Percentiles rank a stretch among this genome's conserved stretches.
These are phyloP conservation scores for Cardiospermum halicacabum DNA, from an alignment of 345 rosid species.

Conservation along the genomic window DNA sequence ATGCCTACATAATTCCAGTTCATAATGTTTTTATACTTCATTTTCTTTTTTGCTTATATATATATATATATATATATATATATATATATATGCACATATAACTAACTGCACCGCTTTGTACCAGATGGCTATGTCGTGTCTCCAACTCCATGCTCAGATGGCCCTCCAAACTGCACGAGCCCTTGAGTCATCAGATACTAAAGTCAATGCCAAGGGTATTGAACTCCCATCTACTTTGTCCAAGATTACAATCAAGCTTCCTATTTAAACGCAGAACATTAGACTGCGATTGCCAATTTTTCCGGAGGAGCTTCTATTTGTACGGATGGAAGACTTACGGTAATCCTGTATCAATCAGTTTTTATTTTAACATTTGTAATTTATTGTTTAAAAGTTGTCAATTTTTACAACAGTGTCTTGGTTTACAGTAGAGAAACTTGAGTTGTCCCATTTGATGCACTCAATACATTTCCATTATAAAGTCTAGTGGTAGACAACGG, in stretches of 20 bases:
- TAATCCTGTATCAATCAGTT: not conserved
- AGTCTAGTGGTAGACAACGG: too few relatives aligned
- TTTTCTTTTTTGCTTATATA: slow-evolving; percentile 5
- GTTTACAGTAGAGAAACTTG: too few relatives aligned
- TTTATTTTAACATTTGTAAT: too few relatives aligned
- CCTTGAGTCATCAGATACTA: slow-evolving; percentile 44
- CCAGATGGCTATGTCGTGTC: slow-evolving; percentile 90
- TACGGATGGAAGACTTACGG: slow-evolving; percentile 9
- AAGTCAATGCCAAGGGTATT: slow-evolving; percentile 31
- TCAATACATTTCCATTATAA: too few relatives aligned
- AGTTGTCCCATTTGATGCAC: too few relatives aligned
- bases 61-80: too few relatives aligned
- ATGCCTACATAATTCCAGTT: not conserved
- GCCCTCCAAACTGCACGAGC: slow-evolving; percentile 91
- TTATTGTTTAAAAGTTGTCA: too few relatives aligned
- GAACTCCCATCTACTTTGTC: slow-evolving; percentile 31
- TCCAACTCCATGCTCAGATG: slow-evolving; percentile 85
- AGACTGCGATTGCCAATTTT: slow-evolving; percentile 23
- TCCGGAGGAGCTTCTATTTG: slow-evolving; percentile 2
- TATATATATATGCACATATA: not conserved
- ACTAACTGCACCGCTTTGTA: not conserved
- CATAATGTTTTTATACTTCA: not conserved
- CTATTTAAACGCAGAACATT: slow-evolving; percentile 24
- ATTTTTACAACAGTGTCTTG: too few relatives aligned
- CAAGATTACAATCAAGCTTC: slow-evolving; percentile 43